Evolutionary conservation across 192 early-diverging fungal genomes (phyloP), one percentile per base, ranked within the genome.

Genomic region (Rhizoclosmatium sp.): DNA sequence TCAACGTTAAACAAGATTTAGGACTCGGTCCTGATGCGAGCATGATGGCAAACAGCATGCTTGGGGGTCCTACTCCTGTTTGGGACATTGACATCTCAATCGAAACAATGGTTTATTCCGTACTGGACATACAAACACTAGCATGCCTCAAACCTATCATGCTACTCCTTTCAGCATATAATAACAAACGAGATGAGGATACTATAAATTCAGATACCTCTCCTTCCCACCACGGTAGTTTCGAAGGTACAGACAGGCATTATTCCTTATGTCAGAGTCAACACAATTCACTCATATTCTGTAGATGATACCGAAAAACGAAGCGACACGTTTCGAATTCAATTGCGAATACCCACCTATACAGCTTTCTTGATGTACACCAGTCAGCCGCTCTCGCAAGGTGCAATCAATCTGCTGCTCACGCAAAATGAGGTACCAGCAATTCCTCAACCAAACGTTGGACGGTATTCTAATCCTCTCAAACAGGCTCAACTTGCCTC

Each of bases 1-100:
- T 72, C 23, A 14, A n/a, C 51, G 70, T 72, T 23, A 72, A 58
- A 41, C 70, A 59, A 41, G 54, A 72, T 23, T 59, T 72, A 23
- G 70, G 39, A 23, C 14, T n/a, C 10, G 42, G 45, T 12, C 67
- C 1, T 14, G n/a, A n/a, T 19, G 23, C 42, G 23, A 14, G n/a
- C 21, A 21, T 7, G 5, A 16, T 47, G 39, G 67, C 67, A 2
- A 12, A 12, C 3, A 46, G 10, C 12, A n/a, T 12, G 12, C 12
- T 69, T 45, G 23, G 7, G 3, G n/a, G 42, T 12, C 42, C 46
- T 2, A 41, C 41, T 21, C 62, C 62, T 21, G 62, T 64, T 9
- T 64, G 62, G 62, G 62, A 64, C 31, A 64, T 64, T 23, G 41
- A 41, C 62, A 41, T 41, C 12, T 64, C 62, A 10, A 21, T 64